Conservation (phyloP, 495 filamentous ascomycete genomes). For the Penicillium robsamsonii region DNA sequence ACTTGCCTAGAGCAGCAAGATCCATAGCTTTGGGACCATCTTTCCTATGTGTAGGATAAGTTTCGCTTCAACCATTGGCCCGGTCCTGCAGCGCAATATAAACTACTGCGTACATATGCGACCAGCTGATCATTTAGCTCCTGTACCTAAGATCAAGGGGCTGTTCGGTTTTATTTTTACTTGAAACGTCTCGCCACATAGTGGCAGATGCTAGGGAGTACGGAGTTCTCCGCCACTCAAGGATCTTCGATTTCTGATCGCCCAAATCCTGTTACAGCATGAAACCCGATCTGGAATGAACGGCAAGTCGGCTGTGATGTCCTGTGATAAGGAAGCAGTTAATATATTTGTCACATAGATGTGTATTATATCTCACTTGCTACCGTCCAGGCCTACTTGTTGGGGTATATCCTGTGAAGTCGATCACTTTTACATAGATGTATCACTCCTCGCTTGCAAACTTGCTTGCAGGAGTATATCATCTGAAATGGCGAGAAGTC, state of each 20-base stretch:
- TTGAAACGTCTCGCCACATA: background rate
- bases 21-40: background rate
- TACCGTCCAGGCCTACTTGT: background rate
- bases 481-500: background rate
- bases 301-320: background rate
- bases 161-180: background rate
- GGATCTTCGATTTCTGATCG: background rate
- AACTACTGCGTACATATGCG: background rate
- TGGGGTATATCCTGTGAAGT: background rate
- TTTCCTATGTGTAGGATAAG: background rate
- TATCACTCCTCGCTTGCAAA: background rate
- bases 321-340: background rate
- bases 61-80: background rate
- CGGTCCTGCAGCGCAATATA: background rate
- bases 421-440: background rate
- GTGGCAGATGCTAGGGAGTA: background rate
- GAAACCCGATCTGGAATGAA: background rate
- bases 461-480: background rate
- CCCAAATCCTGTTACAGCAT: background rate
- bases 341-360: background rate
- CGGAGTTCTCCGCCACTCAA: background rate
- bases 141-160: background rate
- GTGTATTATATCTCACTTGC: background rate
- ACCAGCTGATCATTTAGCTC: background rate
- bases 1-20: background rate